These are phyloP conservation scores for Saussurea involucrata DNA, from an alignment of 129 eudicot species.

Conservation along the genomic window DNA sequence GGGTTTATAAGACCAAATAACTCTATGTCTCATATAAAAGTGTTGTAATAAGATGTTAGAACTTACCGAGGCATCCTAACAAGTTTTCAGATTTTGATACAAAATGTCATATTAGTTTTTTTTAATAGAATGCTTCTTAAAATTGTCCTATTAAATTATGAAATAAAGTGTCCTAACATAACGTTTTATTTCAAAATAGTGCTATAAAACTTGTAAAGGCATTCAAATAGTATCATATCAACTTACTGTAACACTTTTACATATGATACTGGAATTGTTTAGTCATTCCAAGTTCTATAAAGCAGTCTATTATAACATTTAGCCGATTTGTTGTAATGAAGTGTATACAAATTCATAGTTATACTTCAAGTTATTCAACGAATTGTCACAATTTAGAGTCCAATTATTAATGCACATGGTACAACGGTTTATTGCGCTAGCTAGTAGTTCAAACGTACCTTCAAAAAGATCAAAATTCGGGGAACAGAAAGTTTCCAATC, in stretches of 20 bases:
- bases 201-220: background rate
- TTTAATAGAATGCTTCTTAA: background rate
- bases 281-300: background rate
- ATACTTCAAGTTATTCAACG: background rate
- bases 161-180: too few relatives aligned
- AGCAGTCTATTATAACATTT: background rate
- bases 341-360: background rate
- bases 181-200: background rate
- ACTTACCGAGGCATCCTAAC: too few relatives aligned
- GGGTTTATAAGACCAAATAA: background rate
- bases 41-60: too few relatives aligned
- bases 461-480: constrained; percentile 17
- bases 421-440: background rate
- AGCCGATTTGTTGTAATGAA: background rate
- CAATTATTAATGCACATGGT: background rate
- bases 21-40: background rate
- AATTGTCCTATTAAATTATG: too few relatives aligned
- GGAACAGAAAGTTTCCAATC: background rate
- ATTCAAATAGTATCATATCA: background rate
- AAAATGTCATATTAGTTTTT: too few relatives aligned
- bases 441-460: constrained; percentile 31
- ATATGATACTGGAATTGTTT: too few relatives aligned
- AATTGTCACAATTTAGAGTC: too few relatives aligned
- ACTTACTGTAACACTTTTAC: too few relatives aligned
- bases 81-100: background rate